A percentile compares a stretch with the other conserved stretches of the same genome.
These are phyloP conservation scores for Populus ilicifolia DNA, from an alignment of 345 rosid genomes.

Conservation along the genomic window DNA sequence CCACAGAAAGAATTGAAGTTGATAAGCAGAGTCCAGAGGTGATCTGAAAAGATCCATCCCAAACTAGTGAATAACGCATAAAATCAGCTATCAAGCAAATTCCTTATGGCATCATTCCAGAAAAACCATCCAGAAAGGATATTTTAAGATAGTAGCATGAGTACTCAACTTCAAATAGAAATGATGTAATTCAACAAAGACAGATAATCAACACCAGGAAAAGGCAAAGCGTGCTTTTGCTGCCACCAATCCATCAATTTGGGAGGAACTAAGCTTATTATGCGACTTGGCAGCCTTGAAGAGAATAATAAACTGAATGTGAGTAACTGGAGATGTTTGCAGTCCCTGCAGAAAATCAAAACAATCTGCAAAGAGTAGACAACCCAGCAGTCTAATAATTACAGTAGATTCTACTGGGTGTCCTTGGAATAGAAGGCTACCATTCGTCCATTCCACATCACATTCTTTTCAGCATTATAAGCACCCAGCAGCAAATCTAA, in stretches of 20 bases:
- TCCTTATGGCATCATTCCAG: too few species aligned
- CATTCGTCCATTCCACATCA: neutral
- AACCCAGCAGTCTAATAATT: neutral
- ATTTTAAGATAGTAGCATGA: neutral
- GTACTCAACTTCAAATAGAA: neutral
- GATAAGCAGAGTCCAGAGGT: too few species aligned
- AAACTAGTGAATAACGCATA: too few species aligned
- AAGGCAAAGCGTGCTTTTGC: neutral
- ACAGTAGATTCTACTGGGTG: neutral
- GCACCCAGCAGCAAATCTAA: neutral
- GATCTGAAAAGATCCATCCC: too few species aligned
- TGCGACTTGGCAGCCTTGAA: neutral
- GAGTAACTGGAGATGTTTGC: neutral
- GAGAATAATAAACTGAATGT: conserved; percentile 10
- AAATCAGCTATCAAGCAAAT: too few species aligned
- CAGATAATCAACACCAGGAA: neutral
- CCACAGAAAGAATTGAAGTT: too few species aligned
- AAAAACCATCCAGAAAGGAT: neutral
- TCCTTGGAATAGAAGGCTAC: neutral
- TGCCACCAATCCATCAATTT: conserved; percentile 4
- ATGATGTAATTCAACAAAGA: neutral
- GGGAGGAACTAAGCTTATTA: neutral
- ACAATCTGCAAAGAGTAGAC: conserved; percentile 9
- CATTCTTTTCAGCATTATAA: neutral
- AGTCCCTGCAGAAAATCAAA: conserved; percentile 32